These are phyloP conservation scores for Lyophyllum decastes DNA, from an alignment of 768 basidiomycete genomes.

Conservation along the genomic window DNA sequence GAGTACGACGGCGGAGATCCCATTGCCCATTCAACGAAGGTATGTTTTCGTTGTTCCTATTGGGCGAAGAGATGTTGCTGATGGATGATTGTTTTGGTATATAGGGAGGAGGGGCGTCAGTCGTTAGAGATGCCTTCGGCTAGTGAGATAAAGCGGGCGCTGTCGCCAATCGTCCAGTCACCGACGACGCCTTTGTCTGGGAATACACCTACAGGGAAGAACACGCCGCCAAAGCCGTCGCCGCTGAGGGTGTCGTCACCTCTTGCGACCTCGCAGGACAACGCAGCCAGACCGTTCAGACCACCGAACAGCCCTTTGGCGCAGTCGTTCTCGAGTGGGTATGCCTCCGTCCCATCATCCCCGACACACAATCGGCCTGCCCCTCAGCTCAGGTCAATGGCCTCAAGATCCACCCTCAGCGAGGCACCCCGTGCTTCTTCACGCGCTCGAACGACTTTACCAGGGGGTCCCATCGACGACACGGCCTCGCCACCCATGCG, in stretches of 20 bases:
- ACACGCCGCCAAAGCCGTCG: slow-evolving; percentile 15
- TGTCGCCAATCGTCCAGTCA: slow-evolving; percentile 19
- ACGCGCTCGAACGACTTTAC: slow-evolving; percentile 5
- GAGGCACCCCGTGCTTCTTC: slow-evolving; percentile 8
- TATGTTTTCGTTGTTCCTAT: slow-evolving; percentile 14
- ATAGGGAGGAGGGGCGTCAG: slow-evolving; percentile 29
- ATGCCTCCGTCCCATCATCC: slow-evolving; percentile 17
- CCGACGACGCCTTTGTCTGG: slow-evolving; percentile 15
- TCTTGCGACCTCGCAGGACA: slow-evolving; percentile 1
- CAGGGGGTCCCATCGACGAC: slow-evolving; percentile 4
- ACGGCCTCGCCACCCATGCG: slow-evolving; percentile 6
- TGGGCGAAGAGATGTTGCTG: slow-evolving; percentile 2
- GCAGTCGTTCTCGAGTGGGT: slow-evolving; percentile 14
- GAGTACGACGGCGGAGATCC: slow-evolving; percentile 31
- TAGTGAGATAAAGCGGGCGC: slow-evolving; percentile 24
- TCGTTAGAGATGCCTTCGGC: slow-evolving; percentile 20
- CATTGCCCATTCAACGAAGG: slow-evolving; percentile 31
- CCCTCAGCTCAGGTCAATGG: slow-evolving; percentile 26
- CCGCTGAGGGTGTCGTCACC: slow-evolving; percentile 19
- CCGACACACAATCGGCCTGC: slow-evolving; percentile 18
- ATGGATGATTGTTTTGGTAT: neutral
- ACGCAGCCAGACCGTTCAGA: slow-evolving; percentile 17
- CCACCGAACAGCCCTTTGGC: slow-evolving; percentile 39
- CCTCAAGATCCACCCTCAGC: slow-evolving; percentile 26
- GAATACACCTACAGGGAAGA: slow-evolving; percentile 4